Evolutionary conservation across 129 eudicot species (phyloP), one percentile per base, ranked within the genome.

Genomic region (Helichrysum umbraculigerum): DNA sequence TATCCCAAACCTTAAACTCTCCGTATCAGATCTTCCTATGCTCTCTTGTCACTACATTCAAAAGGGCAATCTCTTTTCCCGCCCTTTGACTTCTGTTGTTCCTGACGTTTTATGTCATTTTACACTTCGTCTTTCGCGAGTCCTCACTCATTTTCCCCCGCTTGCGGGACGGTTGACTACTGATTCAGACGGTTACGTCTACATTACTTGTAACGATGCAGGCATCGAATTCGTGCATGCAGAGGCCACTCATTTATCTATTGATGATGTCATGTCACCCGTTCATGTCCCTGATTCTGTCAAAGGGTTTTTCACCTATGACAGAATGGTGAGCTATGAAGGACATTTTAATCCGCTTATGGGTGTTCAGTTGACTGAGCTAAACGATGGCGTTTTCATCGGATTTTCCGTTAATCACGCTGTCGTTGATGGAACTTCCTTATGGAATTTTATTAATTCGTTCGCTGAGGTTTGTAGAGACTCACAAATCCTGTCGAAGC

Each of bases 21-120:
- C 97, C 7, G 88, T 75, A 30, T 91, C 94, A n/a, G 97, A 91
- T 78, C 86, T 91, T 8, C 97, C 97, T 0, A 91, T 91, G 97
- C 87, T 91, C 52, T 88, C 95, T 7, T 82, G 88, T 64, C 95
- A 91, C 75, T 91, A 91, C 88, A 88, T 91, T 56, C 97, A 91
- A 47, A 91, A 91, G 39, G 97, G 97, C 1, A 70, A 87, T 66
- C 82, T 91, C 17, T 91, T 88, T 77, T 22, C 6, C 77, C 17
- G 72, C 84, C 15, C 83, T 88, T 7, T n/a, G 87, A 11, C 32
- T 79, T 0, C 76, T 71, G 12, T 74, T 71, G 12, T 39, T 39
- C 2, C 47, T 39, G 3, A 39, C 12, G 12, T 39, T 39, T 39
- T 8, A 9, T 39, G 47, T 39, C 47, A 39, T 16, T 75, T 91